A percentile compares a stretch with the other conserved stretches of the same genome.
Conservation (phyloP, 2,329 filamentous ascomycete genomes). For the Fusarium annulatum region DNA sequence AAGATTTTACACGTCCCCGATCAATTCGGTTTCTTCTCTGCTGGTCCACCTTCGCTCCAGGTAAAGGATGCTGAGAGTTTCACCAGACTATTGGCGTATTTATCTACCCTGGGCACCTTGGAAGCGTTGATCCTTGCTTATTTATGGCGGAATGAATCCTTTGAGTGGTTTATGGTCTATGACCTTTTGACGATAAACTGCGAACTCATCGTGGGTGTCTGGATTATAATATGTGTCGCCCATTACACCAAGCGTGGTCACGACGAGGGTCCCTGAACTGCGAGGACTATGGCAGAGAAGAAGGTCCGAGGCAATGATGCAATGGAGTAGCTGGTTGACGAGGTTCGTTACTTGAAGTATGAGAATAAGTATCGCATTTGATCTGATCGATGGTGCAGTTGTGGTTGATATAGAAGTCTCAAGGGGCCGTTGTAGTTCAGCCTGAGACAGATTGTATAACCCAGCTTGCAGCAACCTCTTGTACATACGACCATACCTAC, state of each 20-base stretch:
- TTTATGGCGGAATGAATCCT: background rate
- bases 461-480: no score
- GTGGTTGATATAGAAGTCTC: background rate
- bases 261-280: background rate
- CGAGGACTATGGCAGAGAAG: background rate
- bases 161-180: background rate
- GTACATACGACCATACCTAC: constrained; percentile 3
- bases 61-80: background rate
- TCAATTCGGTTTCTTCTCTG: constrained; percentile 9
- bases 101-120: background rate
- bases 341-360: background rate
- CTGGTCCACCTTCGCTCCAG: constrained; percentile 1
- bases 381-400: background rate
- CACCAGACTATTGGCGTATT: background rate
- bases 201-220: background rate
- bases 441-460: rapidly evolving
- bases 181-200: background rate
- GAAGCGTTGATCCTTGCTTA: background rate
- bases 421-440: rapidly evolving
- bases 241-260: background rate
- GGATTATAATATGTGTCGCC: background rate
- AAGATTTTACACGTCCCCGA: constrained; percentile 16
- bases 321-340: background rate
- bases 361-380: background rate
- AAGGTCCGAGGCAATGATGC: background rate